These are phyloP conservation scores for Marasmius oreades DNA, from an alignment of 1,284 basidiomycete genomes.

Conservation along the genomic window DNA sequence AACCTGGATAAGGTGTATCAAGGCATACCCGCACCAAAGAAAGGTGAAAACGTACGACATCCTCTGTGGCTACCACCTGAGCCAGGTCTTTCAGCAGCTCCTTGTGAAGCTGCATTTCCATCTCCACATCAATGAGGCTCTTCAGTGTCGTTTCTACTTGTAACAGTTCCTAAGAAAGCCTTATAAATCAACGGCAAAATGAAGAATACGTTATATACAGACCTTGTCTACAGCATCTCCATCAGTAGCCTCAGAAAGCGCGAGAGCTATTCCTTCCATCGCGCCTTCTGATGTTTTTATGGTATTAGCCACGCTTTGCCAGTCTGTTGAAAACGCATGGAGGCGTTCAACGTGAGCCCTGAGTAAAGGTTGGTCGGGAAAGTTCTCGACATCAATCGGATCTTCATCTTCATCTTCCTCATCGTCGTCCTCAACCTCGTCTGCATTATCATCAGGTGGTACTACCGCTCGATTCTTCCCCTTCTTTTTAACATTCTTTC, in stretches of 20 bases:
- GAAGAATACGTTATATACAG: constrained; percentile 7
- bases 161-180: constrained; percentile 41
- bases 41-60: constrained; percentile 42
- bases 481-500: constrained; percentile 39
- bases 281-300: constrained; percentile 45
- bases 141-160: constrained; percentile 64
- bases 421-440: constrained; percentile 29
- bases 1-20: constrained; percentile 32
- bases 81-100: constrained; percentile 52
- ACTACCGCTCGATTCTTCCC: constrained; percentile 20
- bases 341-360: no score
- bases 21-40: constrained; percentile 2
- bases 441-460: constrained; percentile 21
- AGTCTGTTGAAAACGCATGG: constrained; percentile 49
- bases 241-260: constrained; percentile 60
- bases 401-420: constrained; percentile 33
- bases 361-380: no score
- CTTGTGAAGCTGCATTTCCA: constrained; percentile 54
- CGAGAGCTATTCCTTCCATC: constrained; percentile 52
- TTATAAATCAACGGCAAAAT: background rate
- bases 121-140: constrained; percentile 60
- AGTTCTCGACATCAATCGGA: background rate
- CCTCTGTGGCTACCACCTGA: constrained; percentile 50
- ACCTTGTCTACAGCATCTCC: constrained; percentile 53
- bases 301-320: constrained; percentile 47